Percentiles rank a stretch among this genome's conserved stretches.
Conservation (phyloP, 2,329 filamentous ascomycete species). For the Cadophora sp. region DNA sequence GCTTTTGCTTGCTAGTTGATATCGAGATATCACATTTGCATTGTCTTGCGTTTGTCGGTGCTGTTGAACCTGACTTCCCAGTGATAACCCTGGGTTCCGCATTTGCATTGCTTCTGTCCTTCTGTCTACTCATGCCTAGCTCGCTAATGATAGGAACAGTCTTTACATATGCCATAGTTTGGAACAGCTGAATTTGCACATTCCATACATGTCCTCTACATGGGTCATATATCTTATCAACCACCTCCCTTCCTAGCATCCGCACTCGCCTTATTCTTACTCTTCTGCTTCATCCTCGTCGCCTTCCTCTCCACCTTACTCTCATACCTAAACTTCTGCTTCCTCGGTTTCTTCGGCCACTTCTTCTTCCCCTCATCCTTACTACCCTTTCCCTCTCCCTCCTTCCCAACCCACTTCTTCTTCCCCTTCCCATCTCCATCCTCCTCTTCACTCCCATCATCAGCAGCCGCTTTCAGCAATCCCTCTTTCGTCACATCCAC, state of each 20-base stretch:
- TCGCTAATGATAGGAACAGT: too few relatives aligned
- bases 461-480: conserved; percentile 60
- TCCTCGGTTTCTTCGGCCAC: conserved; percentile 73
- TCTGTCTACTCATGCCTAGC: too few relatives aligned
- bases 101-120: too few relatives aligned
- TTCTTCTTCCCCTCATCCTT: conserved; percentile 52
- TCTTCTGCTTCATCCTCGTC: conserved; percentile 72
- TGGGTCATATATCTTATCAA: conserved; percentile 18
- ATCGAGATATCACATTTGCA: conserved; percentile 36
- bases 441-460: conserved; percentile 47
- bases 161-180: too few relatives aligned
- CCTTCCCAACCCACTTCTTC: conserved; percentile 43
- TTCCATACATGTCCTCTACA: too few relatives aligned
- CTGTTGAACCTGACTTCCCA: not conserved
- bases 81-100: not conserved
- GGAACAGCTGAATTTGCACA: too few relatives aligned
- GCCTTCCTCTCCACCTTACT: conserved; percentile 84
- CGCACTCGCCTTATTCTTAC: conserved; percentile 58
- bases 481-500: conserved; percentile 82
- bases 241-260: conserved; percentile 43
- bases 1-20: conserved; percentile 36
- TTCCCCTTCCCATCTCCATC: conserved; percentile 44
- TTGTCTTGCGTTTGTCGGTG: not conserved
- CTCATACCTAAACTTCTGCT: conserved; percentile 93
- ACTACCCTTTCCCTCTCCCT: conserved; percentile 33